Evolutionary conservation across 305 asterid genomes (phyloP).

Genomic region (Fraxinus ornus): DNA sequence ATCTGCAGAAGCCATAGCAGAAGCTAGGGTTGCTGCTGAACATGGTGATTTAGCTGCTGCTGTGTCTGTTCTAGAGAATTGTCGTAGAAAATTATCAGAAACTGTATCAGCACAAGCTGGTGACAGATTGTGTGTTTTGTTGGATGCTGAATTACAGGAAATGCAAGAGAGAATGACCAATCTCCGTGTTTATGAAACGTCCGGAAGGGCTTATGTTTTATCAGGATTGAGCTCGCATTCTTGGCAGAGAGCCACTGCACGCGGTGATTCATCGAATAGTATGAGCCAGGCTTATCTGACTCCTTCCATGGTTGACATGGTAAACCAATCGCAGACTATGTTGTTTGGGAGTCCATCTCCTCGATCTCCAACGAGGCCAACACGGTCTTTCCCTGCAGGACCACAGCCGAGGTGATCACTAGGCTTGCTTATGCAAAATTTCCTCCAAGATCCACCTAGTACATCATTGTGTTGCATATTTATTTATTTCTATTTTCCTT

Average conservation of each 20-base stretch:
- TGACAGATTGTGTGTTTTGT: conserved; percentile 50
- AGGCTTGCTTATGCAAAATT: neutral
- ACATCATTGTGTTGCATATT: too few relatives aligned
- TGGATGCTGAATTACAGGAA: conserved; percentile 73
- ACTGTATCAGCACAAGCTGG: conserved; percentile 60
- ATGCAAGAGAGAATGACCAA: conserved; percentile 86
- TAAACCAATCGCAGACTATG: conserved; percentile 73
- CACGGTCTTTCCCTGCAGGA: conserved; percentile 42
- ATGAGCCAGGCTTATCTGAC: conserved; percentile 84
- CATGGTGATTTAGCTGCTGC: conserved; percentile 60
- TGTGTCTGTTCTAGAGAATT: conserved; percentile 49
- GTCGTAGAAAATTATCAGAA: conserved; percentile 48
- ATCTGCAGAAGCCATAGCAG: conserved; percentile 75
- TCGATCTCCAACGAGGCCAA: conserved; percentile 40
- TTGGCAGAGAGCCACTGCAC: conserved; percentile 93
- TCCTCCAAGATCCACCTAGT: neutral
- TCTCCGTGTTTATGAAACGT: conserved; percentile 60
- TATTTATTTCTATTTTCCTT: neutral
- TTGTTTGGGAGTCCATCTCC: conserved; percentile 39
- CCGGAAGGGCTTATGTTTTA: conserved; percentile 85
- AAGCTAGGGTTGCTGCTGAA: conserved; percentile 75
- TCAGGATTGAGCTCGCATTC: conserved; percentile 95
- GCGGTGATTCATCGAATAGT: conserved; percentile 75
- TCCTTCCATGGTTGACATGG: conserved; percentile 92
- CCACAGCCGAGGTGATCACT: conserved; percentile 50